A percentile compares a stretch with the other conserved stretches of the same genome.
Conservation (phyloP, 345 rosid genomes). For the Rhizophora apiculata region DNA sequence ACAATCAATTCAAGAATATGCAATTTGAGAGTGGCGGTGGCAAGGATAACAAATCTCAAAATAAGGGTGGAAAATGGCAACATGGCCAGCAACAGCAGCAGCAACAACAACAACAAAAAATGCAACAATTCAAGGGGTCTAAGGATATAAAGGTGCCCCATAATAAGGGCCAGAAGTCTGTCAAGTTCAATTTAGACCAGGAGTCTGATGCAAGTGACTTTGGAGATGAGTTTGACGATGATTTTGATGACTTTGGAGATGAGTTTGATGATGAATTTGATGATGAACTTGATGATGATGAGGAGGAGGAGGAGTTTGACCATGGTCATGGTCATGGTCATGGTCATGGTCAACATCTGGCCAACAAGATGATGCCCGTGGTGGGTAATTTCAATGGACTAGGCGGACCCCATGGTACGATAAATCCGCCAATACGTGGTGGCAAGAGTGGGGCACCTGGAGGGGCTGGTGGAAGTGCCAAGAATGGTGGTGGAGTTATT, state of each 20-base stretch:
- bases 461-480: background rate
- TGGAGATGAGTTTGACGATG: slow-evolving; percentile 20
- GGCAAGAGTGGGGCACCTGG: background rate
- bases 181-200: slow-evolving; percentile 54
- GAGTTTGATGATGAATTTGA: slow-evolving; percentile 41
- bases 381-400: slow-evolving; percentile 30
- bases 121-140: slow-evolving; percentile 54
- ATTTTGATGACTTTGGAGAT: slow-evolving; percentile 40
- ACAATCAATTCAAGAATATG: slow-evolving; percentile 55
- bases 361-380: slow-evolving; percentile 35
- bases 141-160: slow-evolving; percentile 30
- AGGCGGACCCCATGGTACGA: slow-evolving; percentile 28
- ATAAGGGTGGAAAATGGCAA: slow-evolving; percentile 40
- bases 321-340: slow-evolving; percentile 39
- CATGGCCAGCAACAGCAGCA: slow-evolving; percentile 23
- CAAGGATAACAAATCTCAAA: slow-evolving; percentile 50
- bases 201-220: slow-evolving; percentile 28
- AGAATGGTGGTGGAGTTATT: slow-evolving; percentile 31
- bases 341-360: slow-evolving; percentile 43
- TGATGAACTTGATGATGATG: slow-evolving; percentile 20
- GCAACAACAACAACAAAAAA: slow-evolving; percentile 36
- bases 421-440: slow-evolving; percentile 33
- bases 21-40: slow-evolving; percentile 29
- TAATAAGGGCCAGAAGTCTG: slow-evolving; percentile 55
- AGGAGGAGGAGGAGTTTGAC: slow-evolving; percentile 40